phyloP scores from a whole-genome alignment of 192 early-diverging fungal species.

The Allomyces javanicus region DNA sequence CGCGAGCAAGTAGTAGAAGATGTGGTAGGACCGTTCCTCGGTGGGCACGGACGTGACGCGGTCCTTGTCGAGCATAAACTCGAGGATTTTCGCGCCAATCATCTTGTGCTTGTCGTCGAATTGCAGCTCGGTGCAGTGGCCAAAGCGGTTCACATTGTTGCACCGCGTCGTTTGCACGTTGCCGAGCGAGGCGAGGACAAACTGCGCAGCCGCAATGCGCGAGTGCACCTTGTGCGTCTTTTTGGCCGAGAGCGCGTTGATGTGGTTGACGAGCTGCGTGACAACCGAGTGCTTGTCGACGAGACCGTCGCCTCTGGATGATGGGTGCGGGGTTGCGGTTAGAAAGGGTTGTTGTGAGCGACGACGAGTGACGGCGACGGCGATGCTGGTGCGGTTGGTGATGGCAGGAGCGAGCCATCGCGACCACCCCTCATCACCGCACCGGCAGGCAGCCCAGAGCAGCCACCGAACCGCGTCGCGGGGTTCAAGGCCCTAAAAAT shows the following conservation, averaged over 20 bases:
- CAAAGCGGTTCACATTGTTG: constrained; percentile 17
- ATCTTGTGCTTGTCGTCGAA: constrained; percentile 81
- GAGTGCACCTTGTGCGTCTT: neutral
- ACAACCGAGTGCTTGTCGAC: neutral
- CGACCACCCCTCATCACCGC: no score
- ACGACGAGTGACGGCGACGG: no score
- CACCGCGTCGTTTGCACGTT: neutral
- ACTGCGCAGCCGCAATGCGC: neutral
- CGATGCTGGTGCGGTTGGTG: no score
- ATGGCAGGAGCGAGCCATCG: no score
- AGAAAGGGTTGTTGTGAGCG: no score
- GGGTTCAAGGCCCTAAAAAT: no score
- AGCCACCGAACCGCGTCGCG: no score
- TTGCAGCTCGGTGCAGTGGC: constrained; percentile 70
- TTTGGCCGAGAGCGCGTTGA: neutral
- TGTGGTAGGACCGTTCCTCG: constrained; percentile 76
- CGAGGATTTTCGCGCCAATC: constrained; percentile 67
- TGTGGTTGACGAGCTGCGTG: neutral
- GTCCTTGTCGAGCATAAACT: constrained; percentile 72
- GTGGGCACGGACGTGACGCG: constrained; percentile 39
- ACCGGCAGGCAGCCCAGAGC: no score
- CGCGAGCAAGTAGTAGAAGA: constrained; percentile 84
- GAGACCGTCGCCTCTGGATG: neutral
- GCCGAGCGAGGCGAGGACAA: neutral
- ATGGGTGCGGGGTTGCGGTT: no score